phyloP scores from a whole-genome alignment of 805 yeast genomes.

The Hanseniaspora opuntiae region DNA sequence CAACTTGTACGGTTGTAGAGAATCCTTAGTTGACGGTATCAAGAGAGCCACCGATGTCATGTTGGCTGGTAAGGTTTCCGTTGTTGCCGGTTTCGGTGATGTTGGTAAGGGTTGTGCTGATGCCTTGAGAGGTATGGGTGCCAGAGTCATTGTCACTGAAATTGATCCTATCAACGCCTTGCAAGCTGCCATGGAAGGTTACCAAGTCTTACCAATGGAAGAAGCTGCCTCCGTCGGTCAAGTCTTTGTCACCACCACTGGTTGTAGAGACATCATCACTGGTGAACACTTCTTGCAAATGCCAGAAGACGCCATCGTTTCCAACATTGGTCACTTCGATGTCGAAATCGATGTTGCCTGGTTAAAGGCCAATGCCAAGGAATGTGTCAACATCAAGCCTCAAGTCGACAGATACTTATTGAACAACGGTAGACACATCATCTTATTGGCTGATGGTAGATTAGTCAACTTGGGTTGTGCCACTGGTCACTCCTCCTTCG shows the following conservation, averaged over 20 bases:
- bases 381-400: slow-evolving; percentile 94
- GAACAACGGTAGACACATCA: slow-evolving; percentile 80
- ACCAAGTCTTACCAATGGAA: slow-evolving; percentile 89
- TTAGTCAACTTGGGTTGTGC: slow-evolving; percentile 99
- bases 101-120: slow-evolving; percentile 99
- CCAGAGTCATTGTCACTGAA: slow-evolving; percentile 94
- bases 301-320: slow-evolving; percentile 99
- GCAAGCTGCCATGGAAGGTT: slow-evolving; percentile 98
- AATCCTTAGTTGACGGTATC: slow-evolving; percentile 95
- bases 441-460: slow-evolving; percentile 97
- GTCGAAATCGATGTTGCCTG: slow-evolving; percentile 98
- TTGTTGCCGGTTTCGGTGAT: slow-evolving; percentile 99
- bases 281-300: slow-evolving; percentile 73
- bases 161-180: slow-evolving; percentile 97
- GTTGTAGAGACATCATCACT: slow-evolving; percentile 95
- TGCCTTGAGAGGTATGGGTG: slow-evolving; percentile 98
- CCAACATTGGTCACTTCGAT: slow-evolving; percentile 99
- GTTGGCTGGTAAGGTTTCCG: slow-evolving; percentile 98
- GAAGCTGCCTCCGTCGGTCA: slow-evolving; percentile 89
- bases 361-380: slow-evolving; percentile 87
- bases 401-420: slow-evolving; percentile 96
- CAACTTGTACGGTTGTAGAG: slow-evolving; percentile 99
- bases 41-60: slow-evolving; percentile 99
- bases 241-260: slow-evolving; percentile 97
- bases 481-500: slow-evolving; percentile 97